Conservation (phyloP, 2,329 filamentous ascomycete genomes). For the Zymoseptoria pseudotritici region DNA sequence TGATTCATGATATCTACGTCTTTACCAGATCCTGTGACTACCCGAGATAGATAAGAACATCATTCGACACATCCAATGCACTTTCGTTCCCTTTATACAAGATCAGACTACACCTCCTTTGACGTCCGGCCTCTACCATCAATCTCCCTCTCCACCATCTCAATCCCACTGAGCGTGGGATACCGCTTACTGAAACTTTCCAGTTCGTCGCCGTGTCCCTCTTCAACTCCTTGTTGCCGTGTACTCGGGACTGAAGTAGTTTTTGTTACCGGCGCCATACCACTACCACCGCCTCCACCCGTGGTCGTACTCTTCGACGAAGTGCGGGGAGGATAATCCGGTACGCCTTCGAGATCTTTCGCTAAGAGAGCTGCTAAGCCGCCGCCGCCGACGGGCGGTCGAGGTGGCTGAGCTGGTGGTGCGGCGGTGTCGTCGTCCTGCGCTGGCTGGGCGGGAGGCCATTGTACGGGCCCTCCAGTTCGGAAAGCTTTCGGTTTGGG, state of each 20-base stretch:
- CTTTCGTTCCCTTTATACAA: too few species aligned
- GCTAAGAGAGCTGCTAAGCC: slow-evolving; percentile 31
- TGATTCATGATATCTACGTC: too few species aligned
- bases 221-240: background rate
- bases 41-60: too few species aligned
- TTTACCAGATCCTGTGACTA: too few species aligned
- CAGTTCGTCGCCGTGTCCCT: slow-evolving; percentile 6
- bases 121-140: background rate
- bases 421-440: background rate
- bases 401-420: background rate
- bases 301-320: background rate
- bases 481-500: slow-evolving; percentile 55
- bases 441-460: slow-evolving; percentile 11
- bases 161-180: slow-evolving; percentile 75
- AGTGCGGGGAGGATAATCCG: slow-evolving; percentile 24
- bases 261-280: background rate
- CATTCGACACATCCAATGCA: too few species aligned
- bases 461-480: slow-evolving; percentile 32
- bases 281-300: slow-evolving; percentile 2
- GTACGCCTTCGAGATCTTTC: slow-evolving; percentile 32
- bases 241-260: background rate
- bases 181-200: slow-evolving; percentile 68
- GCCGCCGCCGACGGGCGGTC: slow-evolving; percentile 7
- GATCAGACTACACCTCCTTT: background rate
- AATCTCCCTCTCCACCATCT: slow-evolving; percentile 62